phyloP scores from a whole-genome alignment of 768 basidiomycete genomes.

The Lenzites betulinus region DNA sequence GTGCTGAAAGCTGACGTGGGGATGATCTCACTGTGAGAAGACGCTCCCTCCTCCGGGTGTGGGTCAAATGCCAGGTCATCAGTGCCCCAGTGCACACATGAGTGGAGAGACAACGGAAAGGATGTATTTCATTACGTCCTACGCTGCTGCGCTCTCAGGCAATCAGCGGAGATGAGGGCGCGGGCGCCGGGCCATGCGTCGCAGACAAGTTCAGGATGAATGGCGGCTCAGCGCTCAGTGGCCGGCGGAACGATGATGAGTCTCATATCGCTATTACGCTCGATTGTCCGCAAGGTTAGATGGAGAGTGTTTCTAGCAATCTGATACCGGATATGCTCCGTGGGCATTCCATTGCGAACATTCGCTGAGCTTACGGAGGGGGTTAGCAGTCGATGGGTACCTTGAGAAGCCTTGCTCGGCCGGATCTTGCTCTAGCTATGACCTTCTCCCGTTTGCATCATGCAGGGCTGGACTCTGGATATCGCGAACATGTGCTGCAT shows the following conservation, averaged over 20 bases:
- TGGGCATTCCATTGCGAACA: conserved; percentile 15
- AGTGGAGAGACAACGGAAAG: not conserved
- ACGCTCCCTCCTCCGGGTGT: not conserved
- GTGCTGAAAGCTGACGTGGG: conserved; percentile 16
- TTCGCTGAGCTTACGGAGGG: not conserved
- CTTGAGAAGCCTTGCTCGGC: not conserved
- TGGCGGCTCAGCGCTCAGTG: not conserved
- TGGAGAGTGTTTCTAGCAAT: conserved; percentile 3
- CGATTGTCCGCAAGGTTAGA: not conserved
- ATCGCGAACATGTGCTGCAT: not conserved
- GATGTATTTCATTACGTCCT: not conserved
- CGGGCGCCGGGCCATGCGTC: not conserved
- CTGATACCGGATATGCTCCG: conserved; percentile 24
- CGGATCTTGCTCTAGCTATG: conserved; percentile 1
- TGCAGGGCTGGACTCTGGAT: not conserved
- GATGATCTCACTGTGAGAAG: conserved; percentile 15
- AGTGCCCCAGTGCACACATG: not conserved
- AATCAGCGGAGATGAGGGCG: not conserved
- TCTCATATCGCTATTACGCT: not conserved
- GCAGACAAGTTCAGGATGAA: not conserved
- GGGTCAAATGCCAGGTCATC: not conserved
- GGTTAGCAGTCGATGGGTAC: too few relatives aligned
- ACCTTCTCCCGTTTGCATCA: not conserved
- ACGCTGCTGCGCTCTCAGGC: not conserved
- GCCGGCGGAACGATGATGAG: not conserved